Conservation (phyloP, 805 yeast species). For the Candida quercuum region DNA sequence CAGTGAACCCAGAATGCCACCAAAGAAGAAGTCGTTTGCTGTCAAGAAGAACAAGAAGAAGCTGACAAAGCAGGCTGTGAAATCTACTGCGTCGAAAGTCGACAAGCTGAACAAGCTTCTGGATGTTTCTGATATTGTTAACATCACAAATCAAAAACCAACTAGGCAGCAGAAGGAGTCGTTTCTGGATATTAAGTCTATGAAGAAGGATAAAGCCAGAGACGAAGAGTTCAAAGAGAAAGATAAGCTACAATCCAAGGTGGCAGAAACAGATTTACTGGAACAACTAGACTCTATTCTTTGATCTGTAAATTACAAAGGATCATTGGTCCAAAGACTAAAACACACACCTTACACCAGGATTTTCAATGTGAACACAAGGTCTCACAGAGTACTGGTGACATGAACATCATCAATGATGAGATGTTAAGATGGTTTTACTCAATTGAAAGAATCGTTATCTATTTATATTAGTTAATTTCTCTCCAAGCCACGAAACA, state of each 20-base stretch:
- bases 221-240: conserved; percentile 21
- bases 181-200: conserved; percentile 11
- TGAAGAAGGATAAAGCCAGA: conserved; percentile 22
- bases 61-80: conserved; percentile 5
- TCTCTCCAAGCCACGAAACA: too few relatives aligned
- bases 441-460: too few relatives aligned
- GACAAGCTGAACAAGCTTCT: conserved; percentile 8
- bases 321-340: background rate
- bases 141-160: conserved; percentile 1
- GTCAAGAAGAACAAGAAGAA: conserved; percentile 16
- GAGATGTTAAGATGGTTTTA: too few relatives aligned
- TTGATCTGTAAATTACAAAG: too few relatives aligned
- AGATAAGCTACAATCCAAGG: conserved; percentile 18
- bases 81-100: conserved; percentile 5
- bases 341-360: too few relatives aligned
- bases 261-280: conserved; percentile 23
- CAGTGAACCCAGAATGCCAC: conserved; percentile 5
- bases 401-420: too few relatives aligned
- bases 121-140: conserved; percentile 6
- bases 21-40: conserved; percentile 5
- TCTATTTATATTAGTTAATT: too few relatives aligned
- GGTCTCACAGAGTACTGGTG: background rate
- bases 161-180: conserved; percentile 1
- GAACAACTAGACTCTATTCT: conserved; percentile 24
- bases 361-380: too few relatives aligned